Conservation (phyloP, 306 rosid species). For the Prinsepia uniflora region DNA sequence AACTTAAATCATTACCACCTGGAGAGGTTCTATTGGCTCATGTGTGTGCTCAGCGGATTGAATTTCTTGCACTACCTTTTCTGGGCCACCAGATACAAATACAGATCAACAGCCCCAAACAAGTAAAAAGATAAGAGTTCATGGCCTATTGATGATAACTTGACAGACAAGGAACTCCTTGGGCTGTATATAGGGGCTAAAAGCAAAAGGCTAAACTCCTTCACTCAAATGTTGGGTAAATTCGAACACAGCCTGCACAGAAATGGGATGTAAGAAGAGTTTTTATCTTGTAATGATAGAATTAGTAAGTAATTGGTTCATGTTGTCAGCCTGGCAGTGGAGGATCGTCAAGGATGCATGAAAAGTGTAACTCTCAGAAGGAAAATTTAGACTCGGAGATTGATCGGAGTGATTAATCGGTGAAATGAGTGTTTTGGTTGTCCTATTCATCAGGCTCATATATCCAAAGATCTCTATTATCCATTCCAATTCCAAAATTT, state of each 20-base stretch:
- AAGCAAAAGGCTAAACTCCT: background rate
- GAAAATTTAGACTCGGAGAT: too few relatives aligned
- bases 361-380: too few relatives aligned
- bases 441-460: too few relatives aligned
- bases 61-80: slow-evolving; percentile 76
- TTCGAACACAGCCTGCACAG: background rate
- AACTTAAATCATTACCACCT: slow-evolving; percentile 62
- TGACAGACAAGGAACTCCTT: background rate
- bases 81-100: slow-evolving; percentile 69
- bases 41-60: slow-evolving; percentile 79
- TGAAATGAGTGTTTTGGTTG: too few relatives aligned
- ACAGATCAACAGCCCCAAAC: slow-evolving; percentile 43
- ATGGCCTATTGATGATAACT: background rate
- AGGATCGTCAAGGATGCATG: too few relatives aligned
- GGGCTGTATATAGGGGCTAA: background rate
- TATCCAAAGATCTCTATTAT: too few relatives aligned
- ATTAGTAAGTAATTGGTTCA: background rate
- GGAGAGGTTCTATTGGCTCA: slow-evolving; percentile 83
- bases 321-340: background rate
- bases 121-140: background rate
- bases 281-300: background rate
- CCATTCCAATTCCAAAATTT: too few relatives aligned
- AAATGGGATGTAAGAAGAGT: background rate
- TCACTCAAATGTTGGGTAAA: background rate
- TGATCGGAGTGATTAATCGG: too few relatives aligned